Percentiles rank a stretch among this genome's conserved stretches.
Conservation (phyloP, 1,284 basidiomycete genomes). For the Filobasidium uniguttulatum region DNA sequence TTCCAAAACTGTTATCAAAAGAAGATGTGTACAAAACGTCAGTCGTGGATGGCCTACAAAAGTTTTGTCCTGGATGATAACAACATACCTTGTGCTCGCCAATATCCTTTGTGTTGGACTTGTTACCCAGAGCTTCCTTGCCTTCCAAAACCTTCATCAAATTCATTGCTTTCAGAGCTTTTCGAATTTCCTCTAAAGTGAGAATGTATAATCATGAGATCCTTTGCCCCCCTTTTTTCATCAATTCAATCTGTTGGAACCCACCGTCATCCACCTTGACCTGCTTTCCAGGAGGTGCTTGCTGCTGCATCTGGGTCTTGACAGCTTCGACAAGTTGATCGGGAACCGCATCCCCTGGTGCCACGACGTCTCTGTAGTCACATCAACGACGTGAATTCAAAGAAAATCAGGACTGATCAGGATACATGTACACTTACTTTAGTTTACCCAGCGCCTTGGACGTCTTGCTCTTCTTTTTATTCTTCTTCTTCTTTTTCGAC, state of each 20-base stretch:
- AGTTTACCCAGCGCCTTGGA: slow-evolving; percentile 31
- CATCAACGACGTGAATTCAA: not conserved
- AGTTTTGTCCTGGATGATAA: not conserved
- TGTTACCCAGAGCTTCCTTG: slow-evolving; percentile 29
- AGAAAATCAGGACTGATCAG: not conserved
- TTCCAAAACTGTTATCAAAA: slow-evolving; percentile 62
- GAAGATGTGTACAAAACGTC: slow-evolving; percentile 2
- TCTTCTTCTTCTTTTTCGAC: slow-evolving; percentile 21
- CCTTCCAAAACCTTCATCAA: slow-evolving; percentile 38
- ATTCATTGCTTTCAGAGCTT: slow-evolving; percentile 35
- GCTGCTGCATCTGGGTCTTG: slow-evolving; percentile 23
- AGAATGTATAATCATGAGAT: not conserved
- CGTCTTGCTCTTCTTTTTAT: slow-evolving; percentile 36
- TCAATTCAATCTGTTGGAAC: not conserved
- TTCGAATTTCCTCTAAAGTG: slow-evolving; percentile 30
- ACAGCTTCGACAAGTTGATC: slow-evolving; percentile 30
- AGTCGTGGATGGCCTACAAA: not conserved
- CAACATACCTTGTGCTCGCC: slow-evolving; percentile 66
- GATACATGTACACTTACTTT: slow-evolving; percentile 26
- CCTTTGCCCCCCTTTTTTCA: not conserved
- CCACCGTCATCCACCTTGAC: slow-evolving; percentile 23
- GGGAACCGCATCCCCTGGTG: slow-evolving; percentile 23
- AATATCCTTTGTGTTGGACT: slow-evolving; percentile 54
- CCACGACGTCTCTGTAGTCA: slow-evolving; percentile 20
- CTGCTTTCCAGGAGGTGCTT: slow-evolving; percentile 14